phyloP scores from a whole-genome alignment of 208 protist genomes.

The Leishmania tropica region DNA sequence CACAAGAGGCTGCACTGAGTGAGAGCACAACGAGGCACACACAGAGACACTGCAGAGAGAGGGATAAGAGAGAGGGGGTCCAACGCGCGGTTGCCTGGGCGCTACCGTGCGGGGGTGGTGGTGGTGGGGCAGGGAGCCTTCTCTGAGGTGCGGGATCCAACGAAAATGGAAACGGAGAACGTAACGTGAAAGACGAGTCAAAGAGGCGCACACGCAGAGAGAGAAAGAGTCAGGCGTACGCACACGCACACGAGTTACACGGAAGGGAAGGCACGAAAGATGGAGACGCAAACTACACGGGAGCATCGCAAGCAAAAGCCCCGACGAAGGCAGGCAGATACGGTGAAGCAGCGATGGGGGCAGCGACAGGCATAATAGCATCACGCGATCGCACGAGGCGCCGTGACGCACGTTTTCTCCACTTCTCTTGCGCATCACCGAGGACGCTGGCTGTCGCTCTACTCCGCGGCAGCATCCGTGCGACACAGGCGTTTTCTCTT shows the following conservation, averaged over 20 bases:
- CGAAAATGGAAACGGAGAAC: not conserved
- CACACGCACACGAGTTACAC: not conserved
- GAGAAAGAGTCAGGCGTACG: not conserved
- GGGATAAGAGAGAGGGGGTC: not conserved
- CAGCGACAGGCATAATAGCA: not conserved
- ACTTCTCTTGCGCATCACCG: too few species aligned
- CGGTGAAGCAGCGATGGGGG: not conserved
- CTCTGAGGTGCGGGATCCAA: not conserved
- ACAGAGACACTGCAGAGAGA: not conserved
- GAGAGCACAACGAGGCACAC: not conserved
- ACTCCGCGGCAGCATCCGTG: too few species aligned
- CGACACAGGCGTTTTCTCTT: too few species aligned
- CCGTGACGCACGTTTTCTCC: not conserved
- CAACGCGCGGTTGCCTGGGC: not conserved
- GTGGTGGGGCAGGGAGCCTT: not conserved
- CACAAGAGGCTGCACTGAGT: not conserved
- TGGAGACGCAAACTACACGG: conserved; percentile 1
- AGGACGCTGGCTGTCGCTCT: too few species aligned
- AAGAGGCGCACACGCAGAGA: not conserved
- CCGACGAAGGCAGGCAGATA: not conserved
- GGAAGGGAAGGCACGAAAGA: not conserved
- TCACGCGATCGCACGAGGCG: not conserved
- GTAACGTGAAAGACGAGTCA: not conserved
- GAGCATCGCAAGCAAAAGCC: not conserved
- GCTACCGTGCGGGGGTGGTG: not conserved